Base-by-base conservation (phyloP, 1,284 basidiomycete genomes). In the Schizophyllum amplum region DNA sequence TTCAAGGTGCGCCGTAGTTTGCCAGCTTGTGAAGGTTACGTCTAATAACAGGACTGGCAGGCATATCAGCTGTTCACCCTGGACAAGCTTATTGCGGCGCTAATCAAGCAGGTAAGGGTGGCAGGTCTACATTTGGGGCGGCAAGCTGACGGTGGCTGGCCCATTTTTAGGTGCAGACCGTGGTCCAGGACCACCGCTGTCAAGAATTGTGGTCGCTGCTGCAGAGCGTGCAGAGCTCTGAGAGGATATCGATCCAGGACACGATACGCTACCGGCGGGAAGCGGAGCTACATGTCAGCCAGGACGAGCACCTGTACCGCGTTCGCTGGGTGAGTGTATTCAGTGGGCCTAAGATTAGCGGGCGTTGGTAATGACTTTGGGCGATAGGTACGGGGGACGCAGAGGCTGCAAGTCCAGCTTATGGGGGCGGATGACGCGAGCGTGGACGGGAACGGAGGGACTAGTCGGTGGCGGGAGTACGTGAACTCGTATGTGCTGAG, bases 261-360 rank as follows among this genome's bases (percentile, higher is more conserved):
- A 82, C 93, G 67, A 90, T 98, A 63, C 85, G 88, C 47, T 95
- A 96, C 73, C 84, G 96, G 55, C 83, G 94, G 71, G 89, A 90
- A 67, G 94, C 93, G 11, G 96, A 98, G 71, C 80, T 79, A 24
- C 84, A 94, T 56, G 81, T 94, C 53, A 90, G 90, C 21, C 78
- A 84, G 57, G 95, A 98, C 62, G 95, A 98, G 67, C 89, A 92
- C 72, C 73, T 98, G 60, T 98, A 92, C 75, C 84, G 91, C 61
- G 76, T 98, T 47, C 90, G 94, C 78, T 98, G 93, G 90, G 92
- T 94, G 69, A 67, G 86, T 67, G 23, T 60, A 67, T 65, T 52
- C 50, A 24, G n/a, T n/a, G n/a, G n/a, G n/a, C 27, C 27, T 33
- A 33, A 33, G 27, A 33, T 33, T 33, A 33, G 27, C 27, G 27